Conservation (phyloP, 768 basidiomycete species). For the Plicaturopsis crispa region DNA sequence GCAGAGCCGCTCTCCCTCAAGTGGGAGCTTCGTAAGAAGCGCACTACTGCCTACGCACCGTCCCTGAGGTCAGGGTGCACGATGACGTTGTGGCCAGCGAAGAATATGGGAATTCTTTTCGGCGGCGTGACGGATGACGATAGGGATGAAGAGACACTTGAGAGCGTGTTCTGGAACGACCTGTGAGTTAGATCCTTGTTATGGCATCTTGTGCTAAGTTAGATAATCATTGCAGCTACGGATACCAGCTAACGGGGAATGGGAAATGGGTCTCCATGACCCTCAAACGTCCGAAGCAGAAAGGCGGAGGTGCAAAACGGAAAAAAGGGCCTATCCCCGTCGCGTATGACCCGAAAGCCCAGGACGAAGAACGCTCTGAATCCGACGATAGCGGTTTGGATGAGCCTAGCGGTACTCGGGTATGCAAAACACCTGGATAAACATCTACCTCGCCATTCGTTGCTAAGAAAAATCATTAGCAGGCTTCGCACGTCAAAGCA, state of each 20-base stretch:
- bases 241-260: constrained; percentile 66
- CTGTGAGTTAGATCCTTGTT: constrained; percentile 36
- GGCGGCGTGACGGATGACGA: constrained; percentile 89
- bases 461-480: no score
- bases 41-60: constrained; percentile 65
- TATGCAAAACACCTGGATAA: no score
- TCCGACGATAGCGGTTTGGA: no score
- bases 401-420: no score
- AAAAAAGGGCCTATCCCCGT: constrained; percentile 26
- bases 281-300: constrained; percentile 57
- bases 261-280: constrained; percentile 75
- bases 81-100: constrained; percentile 73
- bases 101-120: constrained; percentile 70
- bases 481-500: no score
- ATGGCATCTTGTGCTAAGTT: not conserved
- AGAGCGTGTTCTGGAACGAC: constrained; percentile 85
- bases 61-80: constrained; percentile 73
- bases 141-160: constrained; percentile 72
- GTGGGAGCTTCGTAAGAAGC: constrained; percentile 80
- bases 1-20: constrained; percentile 51
- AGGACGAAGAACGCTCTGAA: constrained; percentile 9
- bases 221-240: constrained; percentile 56
- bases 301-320: constrained; percentile 32
- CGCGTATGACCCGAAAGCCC: constrained; percentile 11
- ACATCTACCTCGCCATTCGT: no score